Percentiles rank a stretch among this genome's conserved stretches.
These are phyloP conservation scores for Kondoa malvinella DNA, from an alignment of 768 basidiomycete genomes.

Conservation along the genomic window DNA sequence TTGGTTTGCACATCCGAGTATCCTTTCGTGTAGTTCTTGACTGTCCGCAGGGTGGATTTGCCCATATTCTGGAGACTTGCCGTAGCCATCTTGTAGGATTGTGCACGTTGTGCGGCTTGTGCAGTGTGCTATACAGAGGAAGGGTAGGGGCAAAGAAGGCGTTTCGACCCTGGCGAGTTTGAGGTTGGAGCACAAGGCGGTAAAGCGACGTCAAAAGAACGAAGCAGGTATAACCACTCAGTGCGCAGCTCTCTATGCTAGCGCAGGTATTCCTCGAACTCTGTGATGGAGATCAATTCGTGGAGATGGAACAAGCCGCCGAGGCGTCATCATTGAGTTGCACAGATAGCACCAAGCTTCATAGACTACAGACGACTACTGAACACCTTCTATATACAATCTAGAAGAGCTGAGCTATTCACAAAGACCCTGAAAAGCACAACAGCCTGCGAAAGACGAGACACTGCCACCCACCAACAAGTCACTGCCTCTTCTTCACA, in stretches of 20 bases:
- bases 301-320: no score
- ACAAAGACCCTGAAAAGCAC: not conserved
- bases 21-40: constrained; percentile 30
- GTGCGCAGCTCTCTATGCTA: no score
- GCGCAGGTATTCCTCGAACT: no score
- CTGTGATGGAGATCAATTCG: no score
- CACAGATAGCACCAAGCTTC: no score
- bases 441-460: not conserved
- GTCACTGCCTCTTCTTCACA: not conserved
- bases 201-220: no score
- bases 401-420: not conserved
- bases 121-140: not conserved
- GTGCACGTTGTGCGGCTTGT: not conserved
- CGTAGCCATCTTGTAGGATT: not conserved
- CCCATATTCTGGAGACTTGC: not conserved
- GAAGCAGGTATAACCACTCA: no score
- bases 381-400: not conserved
- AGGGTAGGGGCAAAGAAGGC: not conserved
- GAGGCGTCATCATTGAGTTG: no score
- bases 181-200: no score
- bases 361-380: no score
- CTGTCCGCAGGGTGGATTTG: not conserved
- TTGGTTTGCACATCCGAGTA: constrained; percentile 93
- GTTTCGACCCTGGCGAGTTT: no score
- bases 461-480: not conserved